These are phyloP conservation scores for Hypoxylon crocopeplum DNA, from an alignment of 495 filamentous ascomycete genomes.

Conservation along the genomic window DNA sequence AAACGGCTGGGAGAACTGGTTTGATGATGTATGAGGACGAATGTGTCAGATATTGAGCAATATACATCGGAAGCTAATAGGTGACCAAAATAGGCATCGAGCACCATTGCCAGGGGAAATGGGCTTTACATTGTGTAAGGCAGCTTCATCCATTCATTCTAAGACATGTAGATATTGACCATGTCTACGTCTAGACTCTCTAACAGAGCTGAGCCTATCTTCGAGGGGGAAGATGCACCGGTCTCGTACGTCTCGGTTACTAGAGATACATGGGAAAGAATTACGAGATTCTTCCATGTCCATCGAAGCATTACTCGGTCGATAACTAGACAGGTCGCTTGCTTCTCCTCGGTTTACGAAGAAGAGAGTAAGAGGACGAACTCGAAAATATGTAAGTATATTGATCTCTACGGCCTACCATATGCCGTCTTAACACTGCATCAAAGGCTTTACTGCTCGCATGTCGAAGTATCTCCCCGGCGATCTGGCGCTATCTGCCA, in stretches of 20 bases:
- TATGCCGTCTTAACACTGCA: background rate
- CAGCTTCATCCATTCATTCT: background rate
- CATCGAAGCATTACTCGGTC: constrained; percentile 18
- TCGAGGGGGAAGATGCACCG: constrained; percentile 17
- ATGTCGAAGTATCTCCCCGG: constrained; percentile 10
- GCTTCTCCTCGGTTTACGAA: constrained; percentile 12
- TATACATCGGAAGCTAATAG: background rate
- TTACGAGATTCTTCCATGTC: constrained; percentile 18
- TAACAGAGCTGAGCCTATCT: constrained; percentile 21
- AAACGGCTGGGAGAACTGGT: constrained; percentile 16
- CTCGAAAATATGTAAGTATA: constrained; percentile 17
- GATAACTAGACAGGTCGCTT: constrained; percentile 13
- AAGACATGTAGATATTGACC: background rate
- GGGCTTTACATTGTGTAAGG: constrained; percentile 16
- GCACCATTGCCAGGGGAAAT: background rate
- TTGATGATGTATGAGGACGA: constrained; percentile 5
- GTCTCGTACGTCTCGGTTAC: constrained; percentile 19
- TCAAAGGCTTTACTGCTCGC: constrained; percentile 15
- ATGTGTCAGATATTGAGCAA: background rate
- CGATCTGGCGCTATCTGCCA: constrained; percentile 24
- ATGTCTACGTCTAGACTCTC: constrained; percentile 5
- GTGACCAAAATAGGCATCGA: background rate
- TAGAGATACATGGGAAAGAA: constrained; percentile 20
- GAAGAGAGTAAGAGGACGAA: background rate
- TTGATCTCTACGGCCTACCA: background rate